These are phyloP conservation scores for Leccinum arenicola DNA, from an alignment of 768 basidiomycete species.

Conservation along the genomic window DNA sequence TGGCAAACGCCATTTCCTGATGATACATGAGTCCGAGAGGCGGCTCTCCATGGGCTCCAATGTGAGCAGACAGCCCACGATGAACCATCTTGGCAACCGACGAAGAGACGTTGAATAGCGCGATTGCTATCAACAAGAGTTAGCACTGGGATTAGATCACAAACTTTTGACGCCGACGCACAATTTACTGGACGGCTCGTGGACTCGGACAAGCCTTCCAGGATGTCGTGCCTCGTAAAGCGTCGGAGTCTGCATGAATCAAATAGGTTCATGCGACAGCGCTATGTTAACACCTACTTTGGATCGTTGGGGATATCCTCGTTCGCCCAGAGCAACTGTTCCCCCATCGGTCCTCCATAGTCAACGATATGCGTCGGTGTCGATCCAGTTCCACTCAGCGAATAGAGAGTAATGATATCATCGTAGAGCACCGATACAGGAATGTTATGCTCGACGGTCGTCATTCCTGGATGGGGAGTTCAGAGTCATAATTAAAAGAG, in stretches of 20 bases:
- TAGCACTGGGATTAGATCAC: neutral
- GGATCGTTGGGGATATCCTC: slow-evolving; percentile 64
- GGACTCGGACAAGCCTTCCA: slow-evolving; percentile 60
- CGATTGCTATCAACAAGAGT: slow-evolving; percentile 43
- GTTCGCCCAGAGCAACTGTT: slow-evolving; percentile 65
- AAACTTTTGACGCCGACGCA: slow-evolving; percentile 30
- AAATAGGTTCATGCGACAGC: neutral
- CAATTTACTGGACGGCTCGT: slow-evolving; percentile 58
- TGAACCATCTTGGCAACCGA: slow-evolving; percentile 69
- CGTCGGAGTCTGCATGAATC: slow-evolving; percentile 50
- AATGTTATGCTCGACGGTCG: slow-evolving; percentile 69
- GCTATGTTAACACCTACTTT: slow-evolving; percentile 43
- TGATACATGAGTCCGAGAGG: slow-evolving; percentile 77
- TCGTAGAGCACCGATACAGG: slow-evolving; percentile 66
- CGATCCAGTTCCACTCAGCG: slow-evolving; percentile 64
- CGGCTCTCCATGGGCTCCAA: slow-evolving; percentile 74
- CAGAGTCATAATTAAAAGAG: neutral
- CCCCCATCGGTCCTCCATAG: slow-evolving; percentile 71
- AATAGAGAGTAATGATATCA: slow-evolving; percentile 61
- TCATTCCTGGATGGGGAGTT: slow-evolving; percentile 52
- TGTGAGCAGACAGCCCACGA: slow-evolving; percentile 57
- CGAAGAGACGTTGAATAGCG: slow-evolving; percentile 65
- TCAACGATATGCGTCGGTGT: slow-evolving; percentile 78
- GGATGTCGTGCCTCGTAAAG: slow-evolving; percentile 61
- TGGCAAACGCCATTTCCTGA: slow-evolving; percentile 66